A percentile compares a stretch with the other conserved stretches of the same genome.
These are phyloP conservation scores for Globisporangium abappressorium DNA, from an alignment of 352 stramenopile genomes.

Conservation along the genomic window DNA sequence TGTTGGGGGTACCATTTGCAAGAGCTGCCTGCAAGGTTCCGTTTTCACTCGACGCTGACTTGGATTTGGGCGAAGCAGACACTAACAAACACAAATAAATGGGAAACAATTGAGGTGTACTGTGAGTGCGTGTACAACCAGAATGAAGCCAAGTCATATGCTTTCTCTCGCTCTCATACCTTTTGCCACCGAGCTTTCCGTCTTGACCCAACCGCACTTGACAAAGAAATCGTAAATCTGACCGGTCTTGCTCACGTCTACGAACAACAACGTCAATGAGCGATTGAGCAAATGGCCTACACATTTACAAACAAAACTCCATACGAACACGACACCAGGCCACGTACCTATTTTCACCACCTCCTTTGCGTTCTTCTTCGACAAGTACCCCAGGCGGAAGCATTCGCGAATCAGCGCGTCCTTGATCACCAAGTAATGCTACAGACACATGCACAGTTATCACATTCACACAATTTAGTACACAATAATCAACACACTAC, in stretches of 20 bases:
- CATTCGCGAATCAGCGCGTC: constrained; percentile 91
- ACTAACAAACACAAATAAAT: background rate
- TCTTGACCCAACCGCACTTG: constrained; percentile 83
- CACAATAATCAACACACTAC: background rate
- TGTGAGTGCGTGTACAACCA: too few relatives aligned
- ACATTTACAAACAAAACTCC: background rate
- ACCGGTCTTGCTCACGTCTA: constrained; percentile 81
- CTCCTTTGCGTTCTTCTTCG: constrained; percentile 74
- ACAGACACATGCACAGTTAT: constrained; percentile 6
- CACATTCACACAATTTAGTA: background rate
- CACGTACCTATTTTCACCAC: constrained; percentile 90
- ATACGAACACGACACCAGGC: background rate
- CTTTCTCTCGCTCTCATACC: constrained; percentile 25
- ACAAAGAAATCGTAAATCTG: constrained; percentile 91
- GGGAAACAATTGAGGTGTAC: too few relatives aligned
- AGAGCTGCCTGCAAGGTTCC: background rate
- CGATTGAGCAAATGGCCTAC: too few relatives aligned
- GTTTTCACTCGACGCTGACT: background rate
- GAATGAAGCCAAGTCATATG: background rate
- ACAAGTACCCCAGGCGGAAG: constrained; percentile 72
- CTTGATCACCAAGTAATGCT: constrained; percentile 96
- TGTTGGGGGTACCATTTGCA: constrained; percentile 2
- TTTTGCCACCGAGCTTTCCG: constrained; percentile 47
- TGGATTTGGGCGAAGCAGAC: constrained; percentile 12
- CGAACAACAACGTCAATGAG: constrained; percentile 23